Percentiles rank a stretch among this genome's conserved stretches.
Conservation (phyloP, 106 monocot species). For the Platanthera guangdongensis region DNA sequence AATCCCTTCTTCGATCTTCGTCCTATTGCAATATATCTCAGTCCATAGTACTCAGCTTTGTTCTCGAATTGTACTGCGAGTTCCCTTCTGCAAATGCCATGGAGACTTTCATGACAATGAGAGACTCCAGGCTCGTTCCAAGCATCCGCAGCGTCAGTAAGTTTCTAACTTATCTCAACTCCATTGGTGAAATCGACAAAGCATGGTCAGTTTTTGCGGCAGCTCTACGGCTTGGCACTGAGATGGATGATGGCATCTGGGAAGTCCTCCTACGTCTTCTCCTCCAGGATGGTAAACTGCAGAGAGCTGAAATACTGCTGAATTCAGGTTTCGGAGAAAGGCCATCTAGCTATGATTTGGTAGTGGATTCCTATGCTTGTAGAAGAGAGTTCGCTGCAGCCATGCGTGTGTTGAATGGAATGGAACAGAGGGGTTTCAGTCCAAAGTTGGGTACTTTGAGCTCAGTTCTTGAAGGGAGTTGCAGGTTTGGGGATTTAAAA, state of each 20-base stretch:
- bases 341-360: conserved; percentile 14
- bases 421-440: conserved; percentile 14
- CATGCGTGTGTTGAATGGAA: conserved; percentile 16
- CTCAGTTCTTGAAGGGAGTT: conserved; percentile 35
- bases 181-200: neutral
- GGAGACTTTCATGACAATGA: conserved; percentile 15
- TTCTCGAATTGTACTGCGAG: conserved; percentile 21
- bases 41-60: conserved; percentile 15
- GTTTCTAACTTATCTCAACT: conserved; percentile 22
- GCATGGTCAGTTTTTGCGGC: conserved; percentile 20
- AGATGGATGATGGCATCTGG: conserved; percentile 23
- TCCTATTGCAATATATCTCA: conserved; percentile 1
- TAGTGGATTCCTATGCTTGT: conserved; percentile 23
- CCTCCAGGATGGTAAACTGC: conserved; percentile 24
- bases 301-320: conserved; percentile 12
- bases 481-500: conserved; percentile 9
- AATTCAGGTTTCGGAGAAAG: neutral
- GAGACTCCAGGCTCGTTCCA: conserved; percentile 1
- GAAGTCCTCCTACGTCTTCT: conserved; percentile 20
- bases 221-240: conserved; percentile 13
- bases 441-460: conserved; percentile 16
- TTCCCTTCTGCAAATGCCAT: conserved; percentile 9
- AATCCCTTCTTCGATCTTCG: conserved; percentile 5
- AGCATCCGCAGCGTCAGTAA: conserved; percentile 14
- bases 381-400: conserved; percentile 23